A percentile compares a stretch with the other conserved stretches of the same genome.
Conservation (phyloP, 179 eudicot genomes). For the Beta corolliflora region DNA sequence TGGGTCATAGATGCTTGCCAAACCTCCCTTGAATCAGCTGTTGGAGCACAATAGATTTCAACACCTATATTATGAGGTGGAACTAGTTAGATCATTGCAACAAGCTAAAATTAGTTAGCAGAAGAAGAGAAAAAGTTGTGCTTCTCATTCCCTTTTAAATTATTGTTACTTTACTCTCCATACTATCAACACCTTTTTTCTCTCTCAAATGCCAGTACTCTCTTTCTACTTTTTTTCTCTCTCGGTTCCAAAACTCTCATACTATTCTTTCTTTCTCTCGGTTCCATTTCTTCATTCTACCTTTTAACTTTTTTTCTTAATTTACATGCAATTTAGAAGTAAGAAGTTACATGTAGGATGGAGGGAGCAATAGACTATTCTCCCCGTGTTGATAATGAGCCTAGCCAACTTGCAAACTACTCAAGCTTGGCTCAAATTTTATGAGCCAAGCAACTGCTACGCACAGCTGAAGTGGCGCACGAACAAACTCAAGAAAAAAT, state of each 20-base stretch:
- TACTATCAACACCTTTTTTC: background rate
- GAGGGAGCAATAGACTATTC: background rate
- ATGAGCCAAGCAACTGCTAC: too few species aligned
- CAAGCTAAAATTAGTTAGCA: background rate
- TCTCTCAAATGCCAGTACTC: background rate
- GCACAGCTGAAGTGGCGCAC: too few species aligned
- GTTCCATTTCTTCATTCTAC: background rate
- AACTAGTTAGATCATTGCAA: background rate
- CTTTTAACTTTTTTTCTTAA: background rate
- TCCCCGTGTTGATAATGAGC: too few species aligned
- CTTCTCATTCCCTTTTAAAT: background rate
- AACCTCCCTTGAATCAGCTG: conserved; percentile 82
- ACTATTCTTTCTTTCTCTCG: background rate
- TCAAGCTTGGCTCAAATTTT: too few species aligned
- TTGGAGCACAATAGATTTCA: conserved; percentile 98
- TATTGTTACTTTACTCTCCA: background rate
- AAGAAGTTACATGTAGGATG: background rate
- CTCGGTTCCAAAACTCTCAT: background rate
- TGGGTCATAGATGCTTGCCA: conserved; percentile 99
- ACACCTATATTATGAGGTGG: conserved; percentile 48
- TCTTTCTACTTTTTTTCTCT: background rate
- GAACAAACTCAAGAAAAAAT: too few species aligned
- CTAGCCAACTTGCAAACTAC: too few species aligned
- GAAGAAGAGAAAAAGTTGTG: too few species aligned
- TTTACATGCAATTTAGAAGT: background rate